Evolutionary conservation across 441 rosid genomes (phyloP).

Genomic region (Erysimum pusillum): DNA sequence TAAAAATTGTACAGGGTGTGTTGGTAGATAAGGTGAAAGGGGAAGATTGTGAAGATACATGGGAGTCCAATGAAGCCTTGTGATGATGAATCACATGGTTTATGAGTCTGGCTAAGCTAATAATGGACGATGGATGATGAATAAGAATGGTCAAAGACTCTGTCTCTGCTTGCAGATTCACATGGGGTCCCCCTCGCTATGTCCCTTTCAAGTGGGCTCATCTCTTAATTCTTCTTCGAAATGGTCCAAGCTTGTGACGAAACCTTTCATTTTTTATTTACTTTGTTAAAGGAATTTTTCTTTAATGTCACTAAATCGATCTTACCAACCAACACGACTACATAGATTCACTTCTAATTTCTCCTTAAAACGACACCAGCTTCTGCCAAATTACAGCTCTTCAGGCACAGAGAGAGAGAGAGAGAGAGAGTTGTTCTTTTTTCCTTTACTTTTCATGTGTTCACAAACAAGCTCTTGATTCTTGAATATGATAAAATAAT

Average conservation of each 20-base stretch:
- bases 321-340: constrained; percentile 37
- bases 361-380: constrained; percentile 25
- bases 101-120: constrained; percentile 36
- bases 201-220: constrained; percentile 49
- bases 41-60: constrained; percentile 29
- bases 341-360: constrained; percentile 18
- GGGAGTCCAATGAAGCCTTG: constrained; percentile 40
- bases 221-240: constrained; percentile 28
- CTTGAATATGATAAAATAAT: background rate
- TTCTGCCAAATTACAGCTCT: constrained; percentile 11
- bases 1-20: background rate
- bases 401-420: constrained; percentile 1
- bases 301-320: constrained; percentile 35
- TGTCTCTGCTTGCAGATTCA: constrained; percentile 48
- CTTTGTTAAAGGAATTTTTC: constrained; percentile 14
- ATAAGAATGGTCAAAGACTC: constrained; percentile 43
- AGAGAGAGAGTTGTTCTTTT: background rate
- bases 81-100: constrained; percentile 42
- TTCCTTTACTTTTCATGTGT: background rate
- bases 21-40: constrained; percentile 4
- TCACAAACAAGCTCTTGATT: constrained; percentile 2
- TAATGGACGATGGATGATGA: constrained; percentile 39
- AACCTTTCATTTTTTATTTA: constrained; percentile 18
- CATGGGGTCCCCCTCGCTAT: constrained; percentile 47
- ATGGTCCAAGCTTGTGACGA: constrained; percentile 33